These are phyloP conservation scores for Botrytis elliptica DNA, from an alignment of 2,329 filamentous ascomycete genomes.

Conservation along the genomic window DNA sequence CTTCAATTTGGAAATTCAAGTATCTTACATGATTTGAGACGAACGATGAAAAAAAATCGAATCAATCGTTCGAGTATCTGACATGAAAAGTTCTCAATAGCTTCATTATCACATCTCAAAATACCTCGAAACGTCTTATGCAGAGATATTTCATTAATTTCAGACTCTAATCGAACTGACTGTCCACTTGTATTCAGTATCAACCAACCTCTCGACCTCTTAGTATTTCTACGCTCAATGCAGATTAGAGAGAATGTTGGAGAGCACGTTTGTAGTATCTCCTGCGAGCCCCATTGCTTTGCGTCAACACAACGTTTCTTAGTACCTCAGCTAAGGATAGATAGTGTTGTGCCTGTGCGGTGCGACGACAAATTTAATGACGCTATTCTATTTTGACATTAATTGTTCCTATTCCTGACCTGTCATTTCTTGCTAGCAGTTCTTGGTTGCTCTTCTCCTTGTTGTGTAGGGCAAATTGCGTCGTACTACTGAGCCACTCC, in stretches of 20 bases:
- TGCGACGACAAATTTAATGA: background rate
- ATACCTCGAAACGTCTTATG: slow-evolving; percentile 5
- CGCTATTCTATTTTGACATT: slow-evolving; percentile 3
- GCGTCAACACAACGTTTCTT: slow-evolving; percentile 14
- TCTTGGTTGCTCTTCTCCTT: background rate
- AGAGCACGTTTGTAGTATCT: background rate
- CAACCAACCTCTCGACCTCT: background rate
- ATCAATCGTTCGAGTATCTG: background rate
- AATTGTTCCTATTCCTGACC: slow-evolving; percentile 17
- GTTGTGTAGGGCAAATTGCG: background rate
- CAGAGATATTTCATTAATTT: slow-evolving; percentile 6
- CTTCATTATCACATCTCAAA: slow-evolving; percentile 4
- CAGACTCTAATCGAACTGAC: slow-evolving; percentile 1
- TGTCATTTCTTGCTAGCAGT: slow-evolving; percentile 6
- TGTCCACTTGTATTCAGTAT: background rate
- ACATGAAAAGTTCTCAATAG: slow-evolving; percentile 2
- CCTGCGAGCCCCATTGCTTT: slow-evolving; percentile 12
- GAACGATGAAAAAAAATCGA: background rate
- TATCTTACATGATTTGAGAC: slow-evolving; percentile 11
- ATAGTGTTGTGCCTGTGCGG: slow-evolving; percentile 4
- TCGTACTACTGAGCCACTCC: slow-evolving; percentile 1
- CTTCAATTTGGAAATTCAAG: background rate
- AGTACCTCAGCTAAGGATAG: slow-evolving; percentile 5
- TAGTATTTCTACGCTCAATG: background rate
- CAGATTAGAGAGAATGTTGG: background rate